Percentiles rank a stretch among this genome's conserved stretches.
These are phyloP conservation scores for Keqinozyma sinolaborantium DNA, from an alignment of 1,139 yeast genomes.

Conservation along the genomic window DNA sequence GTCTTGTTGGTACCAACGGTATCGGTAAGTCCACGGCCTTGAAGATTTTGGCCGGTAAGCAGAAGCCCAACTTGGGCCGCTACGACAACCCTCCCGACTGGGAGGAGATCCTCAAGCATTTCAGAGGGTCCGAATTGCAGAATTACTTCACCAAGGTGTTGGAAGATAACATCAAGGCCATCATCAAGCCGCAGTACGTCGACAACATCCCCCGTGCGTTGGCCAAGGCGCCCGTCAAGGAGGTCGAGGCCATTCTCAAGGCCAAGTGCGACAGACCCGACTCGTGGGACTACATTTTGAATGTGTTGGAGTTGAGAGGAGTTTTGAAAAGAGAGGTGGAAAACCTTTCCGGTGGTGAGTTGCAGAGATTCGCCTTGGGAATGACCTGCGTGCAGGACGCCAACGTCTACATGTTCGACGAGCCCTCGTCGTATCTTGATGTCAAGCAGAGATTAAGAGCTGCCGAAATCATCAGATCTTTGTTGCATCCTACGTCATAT, in stretches of 20 bases:
- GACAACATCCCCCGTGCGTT: constrained; percentile 96
- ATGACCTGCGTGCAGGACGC: constrained; percentile 95
- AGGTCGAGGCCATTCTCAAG: constrained; percentile 80
- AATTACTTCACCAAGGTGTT: constrained; percentile 90
- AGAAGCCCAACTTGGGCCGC: constrained; percentile 92
- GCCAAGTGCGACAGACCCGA: constrained; percentile 66
- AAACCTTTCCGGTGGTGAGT: constrained; percentile 95
- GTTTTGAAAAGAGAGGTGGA: constrained; percentile 82
- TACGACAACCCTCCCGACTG: constrained; percentile 96
- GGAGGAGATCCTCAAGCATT: constrained; percentile 86
- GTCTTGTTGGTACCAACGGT: constrained; percentile 98
- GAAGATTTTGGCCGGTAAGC: constrained; percentile 96
- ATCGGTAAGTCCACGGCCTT: constrained; percentile 98
- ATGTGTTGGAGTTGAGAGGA: constrained; percentile 66
- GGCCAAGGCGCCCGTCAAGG: constrained; percentile 77
- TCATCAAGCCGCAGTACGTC: constrained; percentile 96
- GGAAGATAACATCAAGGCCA: constrained; percentile 91
- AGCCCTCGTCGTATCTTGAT: constrained; percentile 96
- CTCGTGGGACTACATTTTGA: constrained; percentile 59
- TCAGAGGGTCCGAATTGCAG: constrained; percentile 96
- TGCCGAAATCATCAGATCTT: constrained; percentile 86
- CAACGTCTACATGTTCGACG: constrained; percentile 97
- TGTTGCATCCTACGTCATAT: constrained; percentile 69
- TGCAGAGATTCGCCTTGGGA: constrained; percentile 97
- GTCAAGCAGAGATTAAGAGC: constrained; percentile 98